These are phyloP conservation scores for Diaporthe aspalathi DNA, from an alignment of 2,329 filamentous ascomycete genomes.

Conservation along the genomic window DNA sequence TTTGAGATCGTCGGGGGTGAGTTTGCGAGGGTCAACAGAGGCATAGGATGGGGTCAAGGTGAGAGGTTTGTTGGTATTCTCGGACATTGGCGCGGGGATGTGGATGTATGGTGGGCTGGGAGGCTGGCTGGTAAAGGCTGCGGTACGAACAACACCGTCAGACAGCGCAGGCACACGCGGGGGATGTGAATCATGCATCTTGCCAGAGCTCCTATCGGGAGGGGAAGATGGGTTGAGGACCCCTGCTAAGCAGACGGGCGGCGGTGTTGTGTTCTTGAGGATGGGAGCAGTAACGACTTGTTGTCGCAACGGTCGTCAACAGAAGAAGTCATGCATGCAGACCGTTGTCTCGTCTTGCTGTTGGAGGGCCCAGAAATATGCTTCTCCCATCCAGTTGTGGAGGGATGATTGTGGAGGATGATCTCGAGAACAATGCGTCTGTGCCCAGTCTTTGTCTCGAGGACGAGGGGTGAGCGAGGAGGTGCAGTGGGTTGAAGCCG, in stretches of 20 bases:
- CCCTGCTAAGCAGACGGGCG: not conserved
- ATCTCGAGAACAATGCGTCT: not conserved
- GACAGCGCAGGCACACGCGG: constrained; percentile 17
- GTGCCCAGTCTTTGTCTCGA: not conserved
- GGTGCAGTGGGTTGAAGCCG: too few relatives aligned
- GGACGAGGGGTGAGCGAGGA: not conserved
- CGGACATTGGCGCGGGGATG: constrained; percentile 47
- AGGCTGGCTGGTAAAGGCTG: constrained; percentile 51
- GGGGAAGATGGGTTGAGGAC: not conserved
- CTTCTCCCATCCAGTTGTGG: not conserved
- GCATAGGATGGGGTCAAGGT: constrained; percentile 52
- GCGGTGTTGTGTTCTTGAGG: not conserved
- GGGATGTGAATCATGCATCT: not conserved
- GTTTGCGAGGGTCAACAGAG: constrained; percentile 53
- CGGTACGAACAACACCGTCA: constrained; percentile 43
- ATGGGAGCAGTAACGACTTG: not conserved
- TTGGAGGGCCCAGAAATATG: not conserved
- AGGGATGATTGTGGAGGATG: not conserved
- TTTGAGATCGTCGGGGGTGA: constrained; percentile 57
- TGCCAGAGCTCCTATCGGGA: not conserved
- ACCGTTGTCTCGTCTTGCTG: not conserved
- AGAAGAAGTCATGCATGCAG: not conserved
- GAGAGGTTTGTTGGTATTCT: constrained; percentile 35
- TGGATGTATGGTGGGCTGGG: constrained; percentile 59
- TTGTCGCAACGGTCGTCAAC: not conserved